Base-by-base conservation (phyloP, 352 stramenopile species). In the Phytopythium ostracodes region DNA sequence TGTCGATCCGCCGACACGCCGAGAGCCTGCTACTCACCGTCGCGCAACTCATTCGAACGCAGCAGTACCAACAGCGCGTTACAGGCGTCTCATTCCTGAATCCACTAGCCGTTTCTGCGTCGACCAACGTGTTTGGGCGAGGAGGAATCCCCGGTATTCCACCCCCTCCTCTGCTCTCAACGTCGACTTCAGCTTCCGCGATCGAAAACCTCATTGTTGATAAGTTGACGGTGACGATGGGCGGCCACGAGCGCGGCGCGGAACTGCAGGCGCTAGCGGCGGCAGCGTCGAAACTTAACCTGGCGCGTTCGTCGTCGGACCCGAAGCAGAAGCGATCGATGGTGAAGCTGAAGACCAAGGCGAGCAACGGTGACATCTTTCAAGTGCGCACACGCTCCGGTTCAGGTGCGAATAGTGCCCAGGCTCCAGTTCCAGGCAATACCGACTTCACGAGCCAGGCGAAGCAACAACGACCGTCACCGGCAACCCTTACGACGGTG, bases 231-330 rank as follows among this genome's bases (percentile, higher is more conserved):
- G 36, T 49, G 9, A 59, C 53, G 20, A 31, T 59, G n/a, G 35
- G 33, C 18, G 53, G 53, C 9, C 36, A 59, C 15, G 53, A 59
- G 25, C 31, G 53, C 4, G 36, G 53, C 5, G 33, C 33, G 9
- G 53, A 59, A 2, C 38, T 59, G 12, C 72, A 56, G 56, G 56
- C 71, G 33, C 31, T 71, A 38, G 65, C 62, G 15, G 73, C 80
- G n/a, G 75, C 80, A 35, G 63, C 68, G 68, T 88, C 72, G 12
- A 90, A 90, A 56, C 71, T 92, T 27, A 82, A 84, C 29, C 64
- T 95, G 14, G 67, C 77, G 9, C 75, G 86, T n/a, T 91, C 79
- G 15, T 89, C 82, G 5, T 92, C 82, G 0, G 84, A 94, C 36
- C 81, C 82, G 6, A 92, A 91, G 57, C 81, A 79, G 47, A 79